Conservation (phyloP, 768 basidiomycete genomes). For the Termitomyces sp. region DNA sequence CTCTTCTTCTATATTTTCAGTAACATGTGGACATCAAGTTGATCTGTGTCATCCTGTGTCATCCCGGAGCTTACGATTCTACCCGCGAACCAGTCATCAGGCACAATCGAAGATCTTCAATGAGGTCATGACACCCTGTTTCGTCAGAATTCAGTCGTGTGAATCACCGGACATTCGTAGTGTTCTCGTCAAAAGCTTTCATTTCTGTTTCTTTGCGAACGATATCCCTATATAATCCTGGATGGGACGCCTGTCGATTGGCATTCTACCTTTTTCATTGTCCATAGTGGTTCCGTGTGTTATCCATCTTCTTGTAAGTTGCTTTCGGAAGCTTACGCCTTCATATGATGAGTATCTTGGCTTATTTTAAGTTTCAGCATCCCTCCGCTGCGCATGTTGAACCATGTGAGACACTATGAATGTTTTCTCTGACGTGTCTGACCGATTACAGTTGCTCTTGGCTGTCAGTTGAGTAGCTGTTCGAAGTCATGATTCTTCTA, state of each 20-base stretch:
- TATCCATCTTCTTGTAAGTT: neutral
- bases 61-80: neutral
- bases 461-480: neutral
- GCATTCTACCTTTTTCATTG: neutral
- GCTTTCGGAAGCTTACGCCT: conserved; percentile 1
- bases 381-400: neutral
- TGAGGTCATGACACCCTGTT: conserved; percentile 1
- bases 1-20: neutral
- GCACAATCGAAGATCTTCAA: conserved; percentile 2
- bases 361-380: neutral
- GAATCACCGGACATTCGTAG: conserved; percentile 1
- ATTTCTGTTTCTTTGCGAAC: neutral
- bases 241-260: neutral
- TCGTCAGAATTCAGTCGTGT: neutral
- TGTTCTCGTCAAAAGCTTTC: neutral
- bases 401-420: conserved; percentile 1
- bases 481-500: neutral
- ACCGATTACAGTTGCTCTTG: neutral
- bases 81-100: conserved; percentile 4
- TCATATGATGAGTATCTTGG: conserved; percentile 4
- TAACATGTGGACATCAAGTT: neutral
- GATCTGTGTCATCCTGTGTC: neutral
- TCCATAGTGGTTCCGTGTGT: neutral
- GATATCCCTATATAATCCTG: neutral
- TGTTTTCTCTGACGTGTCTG: conserved; percentile 4